Evolutionary conservation across 2,329 filamentous ascomycete genomes (phyloP).

Genomic region (Dissoconium aciculare): DNA sequence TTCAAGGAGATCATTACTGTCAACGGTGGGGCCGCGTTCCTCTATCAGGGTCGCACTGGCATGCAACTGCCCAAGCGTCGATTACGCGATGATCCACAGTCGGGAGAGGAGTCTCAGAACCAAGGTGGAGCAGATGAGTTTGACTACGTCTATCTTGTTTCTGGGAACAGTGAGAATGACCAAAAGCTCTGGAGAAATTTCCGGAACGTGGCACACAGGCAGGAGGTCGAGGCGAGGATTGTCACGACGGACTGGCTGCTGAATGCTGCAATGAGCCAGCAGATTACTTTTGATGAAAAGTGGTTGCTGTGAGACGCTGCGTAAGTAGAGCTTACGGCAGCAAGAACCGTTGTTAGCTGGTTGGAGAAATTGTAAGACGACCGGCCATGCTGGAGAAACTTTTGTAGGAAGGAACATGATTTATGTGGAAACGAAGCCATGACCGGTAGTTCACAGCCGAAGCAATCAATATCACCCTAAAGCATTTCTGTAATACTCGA

Average conservation of each 20-base stretch:
- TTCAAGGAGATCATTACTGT: conserved; percentile 75
- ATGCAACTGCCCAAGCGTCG: conserved; percentile 35
- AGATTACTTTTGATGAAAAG: conserved; percentile 35
- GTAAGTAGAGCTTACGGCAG: too few species aligned
- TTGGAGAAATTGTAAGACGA: too few species aligned
- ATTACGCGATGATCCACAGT: conserved; percentile 39
- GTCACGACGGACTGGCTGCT: conserved; percentile 82
- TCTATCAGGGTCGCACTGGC: conserved; percentile 55
- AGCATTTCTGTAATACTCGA: too few species aligned
- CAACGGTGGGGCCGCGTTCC: conserved; percentile 70
- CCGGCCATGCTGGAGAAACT: too few species aligned
- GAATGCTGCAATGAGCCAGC: conserved; percentile 76
- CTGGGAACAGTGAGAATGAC: conserved; percentile 51
- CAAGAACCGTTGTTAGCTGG: too few species aligned
- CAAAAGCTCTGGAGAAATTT: conserved; percentile 67
- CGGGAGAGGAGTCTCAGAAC: conserved; percentile 42
- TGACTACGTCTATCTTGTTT: conserved; percentile 60
- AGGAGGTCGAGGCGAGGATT: conserved; percentile 66
- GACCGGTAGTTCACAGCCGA: too few species aligned
- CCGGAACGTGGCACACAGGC: conserved; percentile 58
- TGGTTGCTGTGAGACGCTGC: conserved; percentile 17
- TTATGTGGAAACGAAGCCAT: too few species aligned
- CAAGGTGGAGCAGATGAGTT: conserved; percentile 45
- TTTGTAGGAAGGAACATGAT: too few species aligned
- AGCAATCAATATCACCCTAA: too few species aligned